Conservation (phyloP, 345 rosid genomes). For the Theobroma cacao region DNA sequence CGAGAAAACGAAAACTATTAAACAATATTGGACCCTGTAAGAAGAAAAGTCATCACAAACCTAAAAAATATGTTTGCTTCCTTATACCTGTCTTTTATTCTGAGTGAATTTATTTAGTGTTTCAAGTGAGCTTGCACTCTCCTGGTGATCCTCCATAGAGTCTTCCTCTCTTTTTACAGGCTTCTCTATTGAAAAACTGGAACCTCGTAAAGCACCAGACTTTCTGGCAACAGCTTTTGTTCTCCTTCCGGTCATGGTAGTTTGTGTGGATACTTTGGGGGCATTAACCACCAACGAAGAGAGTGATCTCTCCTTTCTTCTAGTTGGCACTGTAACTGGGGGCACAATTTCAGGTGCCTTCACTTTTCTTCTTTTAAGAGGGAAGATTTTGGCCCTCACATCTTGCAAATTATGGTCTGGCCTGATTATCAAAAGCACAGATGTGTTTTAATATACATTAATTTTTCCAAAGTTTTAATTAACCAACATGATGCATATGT, state of each 20-base stretch:
- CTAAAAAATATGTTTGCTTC: constrained; percentile 4
- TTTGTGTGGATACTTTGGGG: constrained; percentile 67
- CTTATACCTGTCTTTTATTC: constrained; percentile 68
- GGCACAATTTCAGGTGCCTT: constrained; percentile 59
- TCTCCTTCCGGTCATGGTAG: constrained; percentile 72
- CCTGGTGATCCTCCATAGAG: constrained; percentile 47
- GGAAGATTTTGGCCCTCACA: constrained; percentile 81
- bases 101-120: constrained; percentile 47
- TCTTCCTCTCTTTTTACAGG: constrained; percentile 51
- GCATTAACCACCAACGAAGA: constrained; percentile 85
- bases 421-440: constrained; percentile 35
- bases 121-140: constrained; percentile 73
- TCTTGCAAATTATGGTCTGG: constrained; percentile 91
- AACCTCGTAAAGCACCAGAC: constrained; percentile 42
- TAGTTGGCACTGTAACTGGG: constrained; percentile 56
- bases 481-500: neutral
- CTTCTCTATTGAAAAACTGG: constrained; percentile 48
- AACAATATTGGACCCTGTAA: neutral
- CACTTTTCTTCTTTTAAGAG: constrained; percentile 69
- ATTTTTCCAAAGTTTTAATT: neutral
- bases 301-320: constrained; percentile 95
- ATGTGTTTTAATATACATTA: neutral
- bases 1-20: neutral
- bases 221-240: constrained; percentile 58
- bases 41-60: neutral